phyloP scores from a whole-genome alignment of 2,329 filamentous ascomycete genomes.

The Sordariomycetes sp. region DNA sequence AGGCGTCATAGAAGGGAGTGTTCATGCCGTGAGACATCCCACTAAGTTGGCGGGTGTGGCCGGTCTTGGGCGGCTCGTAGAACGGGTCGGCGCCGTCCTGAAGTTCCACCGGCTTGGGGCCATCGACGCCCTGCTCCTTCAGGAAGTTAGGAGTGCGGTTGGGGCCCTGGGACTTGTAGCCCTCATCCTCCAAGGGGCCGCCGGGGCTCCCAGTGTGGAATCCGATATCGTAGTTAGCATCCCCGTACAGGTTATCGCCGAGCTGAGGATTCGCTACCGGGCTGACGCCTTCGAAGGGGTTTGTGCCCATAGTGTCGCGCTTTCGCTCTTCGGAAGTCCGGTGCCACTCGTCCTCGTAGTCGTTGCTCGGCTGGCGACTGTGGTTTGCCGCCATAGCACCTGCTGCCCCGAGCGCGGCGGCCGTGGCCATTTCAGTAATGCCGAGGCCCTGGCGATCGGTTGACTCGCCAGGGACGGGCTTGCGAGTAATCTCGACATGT shows the following conservation, averaged over 20 bases:
- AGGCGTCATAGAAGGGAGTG: slow-evolving; percentile 80
- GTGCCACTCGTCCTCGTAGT: slow-evolving; percentile 52
- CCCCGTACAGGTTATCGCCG: slow-evolving; percentile 31
- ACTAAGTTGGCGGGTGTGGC: slow-evolving; percentile 57
- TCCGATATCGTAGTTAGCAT: slow-evolving; percentile 3
- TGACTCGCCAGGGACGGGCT: neutral
- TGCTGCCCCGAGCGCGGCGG: slow-evolving; percentile 37
- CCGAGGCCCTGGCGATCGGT: slow-evolving; percentile 18
- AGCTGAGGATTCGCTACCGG: slow-evolving; percentile 43
- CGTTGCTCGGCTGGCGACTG: slow-evolving; percentile 39
- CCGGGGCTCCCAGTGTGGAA: slow-evolving; percentile 4
- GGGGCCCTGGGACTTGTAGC: slow-evolving; percentile 70
- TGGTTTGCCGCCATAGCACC: slow-evolving; percentile 32
- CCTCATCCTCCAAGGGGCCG: slow-evolving; percentile 47
- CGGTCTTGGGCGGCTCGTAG: slow-evolving; percentile 32
- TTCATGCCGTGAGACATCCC: slow-evolving; percentile 86
- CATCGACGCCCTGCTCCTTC: slow-evolving; percentile 15
- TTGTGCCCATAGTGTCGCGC: slow-evolving; percentile 52
- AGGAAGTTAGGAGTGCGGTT: slow-evolving; percentile 41
- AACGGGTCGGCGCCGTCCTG: slow-evolving; percentile 55
- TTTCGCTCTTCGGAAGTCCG: slow-evolving; percentile 49
- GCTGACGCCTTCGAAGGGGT: slow-evolving; percentile 53
- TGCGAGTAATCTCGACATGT: neutral
- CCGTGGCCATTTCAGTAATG: slow-evolving; percentile 33
- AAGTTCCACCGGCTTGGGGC: slow-evolving; percentile 31